Evolutionary conservation across 768 basidiomycete genomes (phyloP).

Genomic region (Trametes cinnabarina): DNA sequence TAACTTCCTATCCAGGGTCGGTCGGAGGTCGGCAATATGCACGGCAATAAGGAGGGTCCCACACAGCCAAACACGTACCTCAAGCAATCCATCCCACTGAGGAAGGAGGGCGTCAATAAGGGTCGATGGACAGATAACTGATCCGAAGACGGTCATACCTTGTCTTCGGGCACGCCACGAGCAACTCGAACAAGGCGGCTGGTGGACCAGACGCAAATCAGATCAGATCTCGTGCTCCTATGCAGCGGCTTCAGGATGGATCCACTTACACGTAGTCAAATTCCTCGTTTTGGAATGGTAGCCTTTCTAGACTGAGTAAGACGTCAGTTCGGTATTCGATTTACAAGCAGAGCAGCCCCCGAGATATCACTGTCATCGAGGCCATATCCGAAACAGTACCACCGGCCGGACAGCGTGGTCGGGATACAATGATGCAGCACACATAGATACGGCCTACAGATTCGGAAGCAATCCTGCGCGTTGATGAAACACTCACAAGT

Average conservation of each 20-base stretch:
- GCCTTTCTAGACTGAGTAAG: slow-evolving; percentile 52
- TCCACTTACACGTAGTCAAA: slow-evolving; percentile 72
- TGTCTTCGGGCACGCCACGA: slow-evolving; percentile 73
- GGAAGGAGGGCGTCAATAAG: neutral
- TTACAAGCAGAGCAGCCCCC: too few species aligned
- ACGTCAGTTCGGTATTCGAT: slow-evolving; percentile 61
- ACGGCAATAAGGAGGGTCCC: neutral
- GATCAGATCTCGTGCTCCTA: slow-evolving; percentile 8
- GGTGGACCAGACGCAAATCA: neutral
- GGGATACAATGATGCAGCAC: too few species aligned
- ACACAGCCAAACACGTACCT: slow-evolving; percentile 31
- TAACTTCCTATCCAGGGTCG: slow-evolving; percentile 45
- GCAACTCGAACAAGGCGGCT: slow-evolving; percentile 73
- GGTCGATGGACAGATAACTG: neutral
- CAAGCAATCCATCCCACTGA: slow-evolving; percentile 67
- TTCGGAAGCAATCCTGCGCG: slow-evolving; percentile 31
- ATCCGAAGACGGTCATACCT: slow-evolving; percentile 37
- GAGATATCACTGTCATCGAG: too few species aligned
- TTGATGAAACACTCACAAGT: slow-evolving; percentile 51
- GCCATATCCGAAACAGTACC: too few species aligned
- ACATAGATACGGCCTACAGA: too few species aligned
- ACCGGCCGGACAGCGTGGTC: too few species aligned
- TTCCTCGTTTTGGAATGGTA: slow-evolving; percentile 69
- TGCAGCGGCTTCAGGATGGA: neutral
- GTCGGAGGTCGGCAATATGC: slow-evolving; percentile 1